Percentiles rank a stretch among this genome's conserved stretches.
Conservation (phyloP, 2,329 filamentous ascomycete species). For the Neonectria magnoliae region DNA sequence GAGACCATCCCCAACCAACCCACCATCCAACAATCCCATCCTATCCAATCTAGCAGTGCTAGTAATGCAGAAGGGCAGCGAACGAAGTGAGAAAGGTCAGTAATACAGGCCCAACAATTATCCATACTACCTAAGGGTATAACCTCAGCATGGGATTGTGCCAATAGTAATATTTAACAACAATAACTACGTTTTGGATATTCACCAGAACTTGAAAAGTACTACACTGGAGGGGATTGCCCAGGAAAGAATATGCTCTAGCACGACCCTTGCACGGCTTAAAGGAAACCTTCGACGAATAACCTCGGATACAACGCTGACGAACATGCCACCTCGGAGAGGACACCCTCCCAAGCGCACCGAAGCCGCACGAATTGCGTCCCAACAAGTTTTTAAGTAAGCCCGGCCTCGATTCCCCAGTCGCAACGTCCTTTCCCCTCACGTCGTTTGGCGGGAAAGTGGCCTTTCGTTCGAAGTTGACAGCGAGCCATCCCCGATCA, state of each 20-base stretch:
- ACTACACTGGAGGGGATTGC: background rate
- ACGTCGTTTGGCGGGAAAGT: background rate
- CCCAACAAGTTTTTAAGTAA: background rate
- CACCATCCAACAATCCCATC: too few relatives aligned
- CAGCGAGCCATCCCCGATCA: slow-evolving; percentile 35
- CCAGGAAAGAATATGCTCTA: background rate
- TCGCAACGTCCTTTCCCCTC: background rate
- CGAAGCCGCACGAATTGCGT: background rate
- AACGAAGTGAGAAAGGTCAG: too few relatives aligned
- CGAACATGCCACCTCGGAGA: background rate
- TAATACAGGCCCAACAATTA: too few relatives aligned
- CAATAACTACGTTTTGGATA: background rate
- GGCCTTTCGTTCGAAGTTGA: slow-evolving; percentile 20
- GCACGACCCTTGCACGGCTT: background rate
- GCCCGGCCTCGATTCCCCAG: background rate
- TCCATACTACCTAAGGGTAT: too few relatives aligned
- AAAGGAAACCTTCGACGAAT: background rate
- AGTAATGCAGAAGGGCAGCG: too few relatives aligned
- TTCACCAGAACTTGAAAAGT: too few relatives aligned
- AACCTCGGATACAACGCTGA: background rate
- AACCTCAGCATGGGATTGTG: too few relatives aligned
- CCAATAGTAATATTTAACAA: too few relatives aligned
- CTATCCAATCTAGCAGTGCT: too few relatives aligned
- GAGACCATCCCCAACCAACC: too few relatives aligned
- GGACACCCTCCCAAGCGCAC: background rate